phyloP scores from a whole-genome alignment of 768 basidiomycete species.

The Lactifluus piperatus region DNA sequence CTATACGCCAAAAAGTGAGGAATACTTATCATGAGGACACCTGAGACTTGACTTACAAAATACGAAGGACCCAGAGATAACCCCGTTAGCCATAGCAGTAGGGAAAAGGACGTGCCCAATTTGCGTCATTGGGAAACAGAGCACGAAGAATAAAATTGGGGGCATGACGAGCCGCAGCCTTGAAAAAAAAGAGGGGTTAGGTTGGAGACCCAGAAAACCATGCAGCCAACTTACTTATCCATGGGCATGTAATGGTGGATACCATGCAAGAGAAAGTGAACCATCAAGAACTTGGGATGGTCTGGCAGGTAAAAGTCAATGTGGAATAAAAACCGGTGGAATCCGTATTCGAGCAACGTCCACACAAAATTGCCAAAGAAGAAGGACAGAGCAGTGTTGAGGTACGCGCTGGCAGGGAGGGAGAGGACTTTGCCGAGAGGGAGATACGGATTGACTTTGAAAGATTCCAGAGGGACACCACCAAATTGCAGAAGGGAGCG shows the following conservation, averaged over 20 bases:
- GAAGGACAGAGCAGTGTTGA: conserved; percentile 61
- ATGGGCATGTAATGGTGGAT: conserved; percentile 97
- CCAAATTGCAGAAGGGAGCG: conserved; percentile 78
- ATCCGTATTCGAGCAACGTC: conserved; percentile 87
- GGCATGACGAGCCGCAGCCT: conserved; percentile 97
- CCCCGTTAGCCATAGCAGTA: conserved; percentile 75
- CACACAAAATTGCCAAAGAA: conserved; percentile 81
- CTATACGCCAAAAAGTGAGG: conserved; percentile 31
- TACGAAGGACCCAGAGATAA: conserved; percentile 70
- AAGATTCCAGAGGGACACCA: conserved; percentile 51
- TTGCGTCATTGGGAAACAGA: conserved; percentile 80
- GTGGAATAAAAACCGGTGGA: conserved; percentile 98
- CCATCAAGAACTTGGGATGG: conserved; percentile 59
- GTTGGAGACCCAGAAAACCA: not conserved
- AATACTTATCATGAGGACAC: too few relatives aligned
- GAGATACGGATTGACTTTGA: conserved; percentile 46
- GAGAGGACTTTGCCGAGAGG: conserved; percentile 41
- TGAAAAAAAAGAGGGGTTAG: conserved; percentile 10
- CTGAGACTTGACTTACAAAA: conserved; percentile 53
- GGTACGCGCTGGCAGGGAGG: conserved; percentile 43
- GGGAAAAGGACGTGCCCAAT: conserved; percentile 83
- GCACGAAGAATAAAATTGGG: conserved; percentile 64
- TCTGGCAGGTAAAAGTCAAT: conserved; percentile 85
- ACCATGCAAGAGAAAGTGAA: conserved; percentile 92
- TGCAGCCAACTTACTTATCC: conserved; percentile 55